A percentile compares a stretch with the other conserved stretches of the same genome.
Conservation (phyloP, 106 monocot genomes). For the Hemerocallis citrina region DNA sequence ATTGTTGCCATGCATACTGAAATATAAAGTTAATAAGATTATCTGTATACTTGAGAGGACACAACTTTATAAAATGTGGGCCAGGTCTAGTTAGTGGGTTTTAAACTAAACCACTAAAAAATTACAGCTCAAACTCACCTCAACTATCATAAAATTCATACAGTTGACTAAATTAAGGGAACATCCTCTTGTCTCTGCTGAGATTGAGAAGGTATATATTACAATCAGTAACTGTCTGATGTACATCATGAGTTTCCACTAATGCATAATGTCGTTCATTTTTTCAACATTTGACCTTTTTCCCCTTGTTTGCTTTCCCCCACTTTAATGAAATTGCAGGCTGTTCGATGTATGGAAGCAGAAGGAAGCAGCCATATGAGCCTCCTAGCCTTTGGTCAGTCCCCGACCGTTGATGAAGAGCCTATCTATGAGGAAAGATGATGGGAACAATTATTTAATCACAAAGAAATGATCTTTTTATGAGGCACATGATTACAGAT, state of each 20-base stretch:
- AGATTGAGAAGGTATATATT: conserved; percentile 74
- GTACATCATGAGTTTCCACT: neutral
- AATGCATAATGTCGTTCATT: neutral
- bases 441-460: neutral
- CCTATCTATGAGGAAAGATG: conserved; percentile 18
- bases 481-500: neutral
- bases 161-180: no score
- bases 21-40: no score
- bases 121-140: no score
- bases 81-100: no score
- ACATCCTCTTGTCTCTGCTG: conserved; percentile 49
- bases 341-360: conserved; percentile 46
- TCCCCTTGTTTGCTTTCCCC: no score
- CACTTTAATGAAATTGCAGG: conserved; percentile 23
- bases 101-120: no score
- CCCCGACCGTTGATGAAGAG: conserved; percentile 44
- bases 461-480: neutral
- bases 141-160: no score
- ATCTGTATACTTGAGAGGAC: no score
- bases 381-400: conserved; percentile 54
- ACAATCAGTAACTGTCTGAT: neutral
- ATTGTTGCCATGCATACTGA: no score
- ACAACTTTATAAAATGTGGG: no score
- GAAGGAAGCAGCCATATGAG: conserved; percentile 47
- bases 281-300: no score